A percentile compares a stretch with the other conserved stretches of the same genome.
Evolutionary conservation across 106 monocot species (phyloP).

Genomic region (Narthecium ossifragum): DNA sequence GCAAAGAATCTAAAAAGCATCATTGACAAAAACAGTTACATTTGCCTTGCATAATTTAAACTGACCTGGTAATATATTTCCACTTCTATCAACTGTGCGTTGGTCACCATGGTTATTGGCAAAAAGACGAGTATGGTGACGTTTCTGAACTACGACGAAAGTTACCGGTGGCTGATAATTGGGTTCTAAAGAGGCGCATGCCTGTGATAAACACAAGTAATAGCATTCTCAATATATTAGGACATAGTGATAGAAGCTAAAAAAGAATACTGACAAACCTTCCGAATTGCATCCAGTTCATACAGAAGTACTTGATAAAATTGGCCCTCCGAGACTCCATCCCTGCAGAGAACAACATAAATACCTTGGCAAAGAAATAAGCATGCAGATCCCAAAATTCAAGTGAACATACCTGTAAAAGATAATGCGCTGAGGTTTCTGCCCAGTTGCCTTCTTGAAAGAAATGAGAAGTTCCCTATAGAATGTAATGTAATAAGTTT

Average conservation of each 20-base stretch:
- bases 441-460: slow-evolving; percentile 72
- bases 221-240: background rate
- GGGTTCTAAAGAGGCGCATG: slow-evolving; percentile 76
- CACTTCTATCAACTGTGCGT: slow-evolving; percentile 58
- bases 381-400: background rate
- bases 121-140: slow-evolving; percentile 89
- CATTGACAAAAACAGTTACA: background rate
- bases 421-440: slow-evolving; percentile 86
- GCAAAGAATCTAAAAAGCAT: background rate
- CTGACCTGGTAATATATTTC: slow-evolving; percentile 87
- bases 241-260: background rate
- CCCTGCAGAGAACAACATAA: slow-evolving; percentile 32
- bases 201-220: slow-evolving; percentile 25
- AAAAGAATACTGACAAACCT: slow-evolving; percentile 27
- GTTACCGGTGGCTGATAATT: slow-evolving; percentile 95
- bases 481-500: background rate
- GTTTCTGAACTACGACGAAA: slow-evolving; percentile 93
- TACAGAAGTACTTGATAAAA: slow-evolving; percentile 85
- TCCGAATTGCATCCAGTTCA: slow-evolving; percentile 91
- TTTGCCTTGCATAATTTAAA: background rate
- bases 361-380: background rate
- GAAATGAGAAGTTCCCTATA: slow-evolving; percentile 90
- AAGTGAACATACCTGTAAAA: slow-evolving; percentile 80
- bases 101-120: slow-evolving; percentile 75
- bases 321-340: slow-evolving; percentile 97